Percentiles rank a stretch among this genome's conserved stretches.
These are phyloP conservation scores for Leccinum huronense DNA, from an alignment of 1,284 basidiomycete species.

Conservation along the genomic window DNA sequence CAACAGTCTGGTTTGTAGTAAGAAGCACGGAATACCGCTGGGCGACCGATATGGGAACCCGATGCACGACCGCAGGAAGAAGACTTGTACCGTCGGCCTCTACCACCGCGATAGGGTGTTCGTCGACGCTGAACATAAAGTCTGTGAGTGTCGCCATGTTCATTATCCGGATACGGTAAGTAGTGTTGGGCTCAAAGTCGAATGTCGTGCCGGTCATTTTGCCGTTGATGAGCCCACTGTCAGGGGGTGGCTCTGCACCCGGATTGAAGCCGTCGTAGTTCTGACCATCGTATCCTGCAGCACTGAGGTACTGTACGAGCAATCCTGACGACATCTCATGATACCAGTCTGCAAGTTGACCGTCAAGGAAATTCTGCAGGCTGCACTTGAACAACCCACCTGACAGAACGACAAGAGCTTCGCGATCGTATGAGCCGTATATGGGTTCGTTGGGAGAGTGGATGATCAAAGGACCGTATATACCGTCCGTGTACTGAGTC, in stretches of 20 bases:
- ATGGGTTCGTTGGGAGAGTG: conserved; percentile 34
- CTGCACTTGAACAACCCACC: conserved; percentile 23
- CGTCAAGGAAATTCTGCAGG: background rate
- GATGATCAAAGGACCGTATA: conserved; percentile 35
- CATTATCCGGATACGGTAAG: conserved; percentile 34
- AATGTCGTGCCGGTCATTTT: conserved; percentile 26
- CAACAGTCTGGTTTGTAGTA: conserved; percentile 33
- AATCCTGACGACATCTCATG: conserved; percentile 32
- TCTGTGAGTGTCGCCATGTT: conserved; percentile 36
- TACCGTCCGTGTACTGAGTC: conserved; percentile 36
- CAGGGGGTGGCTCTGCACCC: conserved; percentile 35
- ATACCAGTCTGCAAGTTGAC: conserved; percentile 31
- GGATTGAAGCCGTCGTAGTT: conserved; percentile 33
- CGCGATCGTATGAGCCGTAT: conserved; percentile 29
- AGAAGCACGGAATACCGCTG: conserved; percentile 36
- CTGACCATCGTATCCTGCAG: conserved; percentile 27
- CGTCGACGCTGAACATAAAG: conserved; percentile 34
- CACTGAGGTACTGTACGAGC: conserved; percentile 32
- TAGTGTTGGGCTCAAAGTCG: conserved; percentile 29
- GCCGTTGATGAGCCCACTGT: conserved; percentile 36
- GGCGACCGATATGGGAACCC: conserved; percentile 31
- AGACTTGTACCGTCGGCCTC: conserved; percentile 35
- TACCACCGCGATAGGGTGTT: conserved; percentile 31
- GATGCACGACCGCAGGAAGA: conserved; percentile 29
- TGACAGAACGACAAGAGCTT: conserved; percentile 30